A percentile compares a stretch with the other conserved stretches of the same genome.
phyloP scores from a whole-genome alignment of 805 yeast species.

The Candida tammaniensis region DNA sequence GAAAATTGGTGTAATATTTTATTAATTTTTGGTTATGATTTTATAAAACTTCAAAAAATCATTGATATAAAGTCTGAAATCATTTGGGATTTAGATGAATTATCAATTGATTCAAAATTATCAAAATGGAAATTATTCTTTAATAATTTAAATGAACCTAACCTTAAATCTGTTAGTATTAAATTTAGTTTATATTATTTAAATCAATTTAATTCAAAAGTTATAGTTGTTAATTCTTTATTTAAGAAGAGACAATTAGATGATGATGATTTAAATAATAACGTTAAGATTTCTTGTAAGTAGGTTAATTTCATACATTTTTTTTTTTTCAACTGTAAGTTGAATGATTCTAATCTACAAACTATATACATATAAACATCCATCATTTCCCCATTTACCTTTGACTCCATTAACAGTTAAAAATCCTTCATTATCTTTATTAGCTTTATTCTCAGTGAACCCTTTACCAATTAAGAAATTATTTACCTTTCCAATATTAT shows the following conservation, averaged over 20 bases:
- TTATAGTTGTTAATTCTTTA: slow-evolving; percentile 18
- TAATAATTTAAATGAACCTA: slow-evolving; percentile 18
- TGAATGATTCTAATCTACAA: slow-evolving; percentile 1
- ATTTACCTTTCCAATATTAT: slow-evolving; percentile 54
- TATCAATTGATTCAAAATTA: slow-evolving; percentile 20
- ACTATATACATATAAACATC: slow-evolving; percentile 55
- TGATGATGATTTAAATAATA: slow-evolving; percentile 9
- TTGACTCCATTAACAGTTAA: slow-evolving; percentile 42
- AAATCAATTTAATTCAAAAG: slow-evolving; percentile 28
- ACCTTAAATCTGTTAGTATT: slow-evolving; percentile 22
- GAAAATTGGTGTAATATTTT: slow-evolving; percentile 46
- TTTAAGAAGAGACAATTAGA: slow-evolving; percentile 13
- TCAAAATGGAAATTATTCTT: slow-evolving; percentile 29
- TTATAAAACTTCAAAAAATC: slow-evolving; percentile 34
- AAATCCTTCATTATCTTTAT: slow-evolving; percentile 33
- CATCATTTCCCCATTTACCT: slow-evolving; percentile 69
- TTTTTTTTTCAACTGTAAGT: slow-evolving; percentile 1
- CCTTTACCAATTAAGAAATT: slow-evolving; percentile 17
- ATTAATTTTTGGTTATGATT: slow-evolving; percentile 42
- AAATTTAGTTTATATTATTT: slow-evolving; percentile 27
- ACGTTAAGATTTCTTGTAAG: slow-evolving; percentile 11
- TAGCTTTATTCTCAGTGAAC: slow-evolving; percentile 8
- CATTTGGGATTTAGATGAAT: slow-evolving; percentile 23
- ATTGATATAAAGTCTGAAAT: slow-evolving; percentile 17
- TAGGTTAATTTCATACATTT: slow-evolving; percentile 4